Evolutionary conservation across 352 stramenopile genomes (phyloP), one percentile per base, ranked within the genome.

Genomic region (Blastocystis sp.): DNA sequence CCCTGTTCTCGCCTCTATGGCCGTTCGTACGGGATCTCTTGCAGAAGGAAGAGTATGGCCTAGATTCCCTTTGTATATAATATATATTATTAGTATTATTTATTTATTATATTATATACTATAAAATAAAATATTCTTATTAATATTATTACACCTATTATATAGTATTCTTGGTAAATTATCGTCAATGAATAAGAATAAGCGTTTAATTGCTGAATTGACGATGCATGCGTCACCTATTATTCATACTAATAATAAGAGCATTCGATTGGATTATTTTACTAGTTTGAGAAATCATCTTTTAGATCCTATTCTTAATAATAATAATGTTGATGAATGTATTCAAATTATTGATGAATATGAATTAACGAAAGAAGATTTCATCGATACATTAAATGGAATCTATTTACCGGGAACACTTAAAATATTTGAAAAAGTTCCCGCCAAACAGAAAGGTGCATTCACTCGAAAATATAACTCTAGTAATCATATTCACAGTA

Each of bases 341-440:
- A 93, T 96, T 48, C 73, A 78, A 13, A 71, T 95, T 27, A 81
- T 98, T 64, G 86, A 96, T 66, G 76, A 83, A 39, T 97, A 94
- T 67, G 89, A 92, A 39, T 80, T 98, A 45, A 87, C 75, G 43
- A 80, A 86, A 35, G 88, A 96, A 67, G 89, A 97, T 68, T 64
- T 97, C 18, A 88, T 93, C 7, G 91, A 97, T 68, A 93, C 84
- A 16, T 82, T 95, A 72, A 81, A 94, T 64, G 72, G 79, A 34
- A 75, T 83, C 25, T 39, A 13, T 5, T 39, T 72, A 3, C n/a
- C n/a, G n/a, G n/a, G n/a, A n/a, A n/a, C n/a, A n/a, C n/a, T n/a
- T n/a, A n/a, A n/a, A n/a, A n/a, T n/a, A n/a, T n/a, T n/a, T n/a
- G n/a, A n/a, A n/a, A n/a, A n/a, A n/a, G n/a, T n/a, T n/a, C n/a